These are phyloP conservation scores for Blastocystis sp. DNA, from an alignment of 352 stramenopile genomes.

Conservation along the genomic window DNA sequence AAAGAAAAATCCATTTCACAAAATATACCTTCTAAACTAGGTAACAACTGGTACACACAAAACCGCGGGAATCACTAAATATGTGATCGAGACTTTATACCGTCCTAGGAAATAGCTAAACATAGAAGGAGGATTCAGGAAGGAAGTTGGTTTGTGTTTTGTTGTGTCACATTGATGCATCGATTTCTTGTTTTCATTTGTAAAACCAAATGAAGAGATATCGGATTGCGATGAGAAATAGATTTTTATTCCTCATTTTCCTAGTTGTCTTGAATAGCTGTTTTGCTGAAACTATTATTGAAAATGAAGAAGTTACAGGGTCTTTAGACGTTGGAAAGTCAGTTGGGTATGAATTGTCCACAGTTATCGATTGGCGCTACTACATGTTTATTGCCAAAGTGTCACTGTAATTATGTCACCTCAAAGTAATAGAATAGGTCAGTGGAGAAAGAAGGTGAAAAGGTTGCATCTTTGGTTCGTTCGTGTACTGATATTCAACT, in stretches of 20 bases:
- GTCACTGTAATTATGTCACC: neutral
- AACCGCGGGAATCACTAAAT: too few relatives aligned
- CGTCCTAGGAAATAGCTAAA: too few relatives aligned
- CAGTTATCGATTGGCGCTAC: conserved; percentile 32
- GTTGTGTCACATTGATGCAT: too few relatives aligned
- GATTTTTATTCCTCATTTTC: neutral
- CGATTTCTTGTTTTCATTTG: too few relatives aligned
- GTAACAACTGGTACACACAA: too few relatives aligned
- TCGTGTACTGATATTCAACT: neutral
- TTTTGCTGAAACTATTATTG: neutral
- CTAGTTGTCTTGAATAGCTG: neutral
- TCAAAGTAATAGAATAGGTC: neutral
- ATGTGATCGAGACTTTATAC: too few relatives aligned
- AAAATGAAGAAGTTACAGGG: conserved; percentile 1
- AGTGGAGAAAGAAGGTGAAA: neutral
- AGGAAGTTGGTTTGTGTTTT: too few relatives aligned
- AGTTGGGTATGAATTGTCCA: neutral
- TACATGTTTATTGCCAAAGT: conserved; percentile 26
- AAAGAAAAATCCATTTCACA: too few relatives aligned
- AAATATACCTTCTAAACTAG: too few relatives aligned
- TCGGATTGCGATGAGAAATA: too few relatives aligned
- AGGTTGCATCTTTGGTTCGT: conserved; percentile 20
- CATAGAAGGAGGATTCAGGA: too few relatives aligned
- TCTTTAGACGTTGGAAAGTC: neutral
- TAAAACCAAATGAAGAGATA: too few relatives aligned